phyloP scores from a whole-genome alignment of 2,329 filamentous ascomycete species.

The Fusarium irregulare region DNA sequence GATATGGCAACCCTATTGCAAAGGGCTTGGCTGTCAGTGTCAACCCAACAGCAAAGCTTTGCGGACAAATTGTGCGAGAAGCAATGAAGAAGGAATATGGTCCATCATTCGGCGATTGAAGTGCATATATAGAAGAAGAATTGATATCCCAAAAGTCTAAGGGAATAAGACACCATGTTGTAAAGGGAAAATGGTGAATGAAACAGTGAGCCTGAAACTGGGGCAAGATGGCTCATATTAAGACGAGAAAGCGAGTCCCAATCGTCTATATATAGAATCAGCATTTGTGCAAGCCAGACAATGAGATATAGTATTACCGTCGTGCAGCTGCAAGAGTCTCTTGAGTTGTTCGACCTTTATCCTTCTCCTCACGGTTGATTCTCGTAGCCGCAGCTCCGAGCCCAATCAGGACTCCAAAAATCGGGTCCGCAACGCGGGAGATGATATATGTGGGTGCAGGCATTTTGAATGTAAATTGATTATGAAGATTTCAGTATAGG shows the following conservation, averaged over 20 bases:
- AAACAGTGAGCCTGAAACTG: neutral
- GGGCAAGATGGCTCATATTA: slow-evolving; percentile 5
- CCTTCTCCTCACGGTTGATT: slow-evolving; percentile 70
- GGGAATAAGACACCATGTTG: slow-evolving; percentile 1
- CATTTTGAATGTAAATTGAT: slow-evolving; percentile 52
- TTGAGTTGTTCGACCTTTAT: slow-evolving; percentile 64
- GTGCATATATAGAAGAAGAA: slow-evolving; percentile 19
- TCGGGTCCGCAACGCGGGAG: slow-evolving; percentile 67
- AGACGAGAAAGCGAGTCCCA: slow-evolving; percentile 45
- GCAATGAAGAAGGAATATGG: slow-evolving; percentile 77
- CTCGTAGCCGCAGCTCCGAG: slow-evolving; percentile 65
- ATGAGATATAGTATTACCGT: slow-evolving; percentile 47
- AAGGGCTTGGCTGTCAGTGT: slow-evolving; percentile 72
- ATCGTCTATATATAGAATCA: slow-evolving; percentile 44
- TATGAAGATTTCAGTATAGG: slow-evolving; percentile 12
- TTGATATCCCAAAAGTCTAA: slow-evolving; percentile 7
- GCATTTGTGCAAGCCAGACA: neutral
- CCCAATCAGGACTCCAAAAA: slow-evolving; percentile 69
- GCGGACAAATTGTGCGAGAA: slow-evolving; percentile 75
- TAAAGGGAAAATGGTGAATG: neutral
- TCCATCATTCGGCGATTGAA: slow-evolving; percentile 56
- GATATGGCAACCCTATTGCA: slow-evolving; percentile 73
- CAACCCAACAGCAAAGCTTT: slow-evolving; percentile 76
- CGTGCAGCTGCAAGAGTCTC: slow-evolving; percentile 62
- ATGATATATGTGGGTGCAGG: slow-evolving; percentile 69